Evolutionary conservation across 352 stramenopile genomes (phyloP).

Genomic region (Phytophthora quininea): DNA sequence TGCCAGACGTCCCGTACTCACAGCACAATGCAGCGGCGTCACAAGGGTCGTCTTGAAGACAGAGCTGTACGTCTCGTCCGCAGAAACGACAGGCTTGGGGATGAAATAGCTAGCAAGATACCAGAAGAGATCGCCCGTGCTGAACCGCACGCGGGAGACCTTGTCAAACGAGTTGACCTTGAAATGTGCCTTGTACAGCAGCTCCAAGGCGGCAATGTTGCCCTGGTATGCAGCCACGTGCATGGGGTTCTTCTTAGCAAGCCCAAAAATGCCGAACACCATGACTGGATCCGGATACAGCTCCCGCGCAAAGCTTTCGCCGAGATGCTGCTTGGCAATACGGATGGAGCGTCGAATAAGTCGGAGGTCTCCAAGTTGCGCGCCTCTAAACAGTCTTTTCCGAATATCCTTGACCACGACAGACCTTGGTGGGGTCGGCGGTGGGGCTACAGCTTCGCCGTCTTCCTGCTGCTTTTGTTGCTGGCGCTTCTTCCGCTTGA

Average conservation of each 20-base stretch:
- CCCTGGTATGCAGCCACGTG: conserved; percentile 83
- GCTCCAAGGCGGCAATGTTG: conserved; percentile 74
- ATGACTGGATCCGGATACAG: conserved; percentile 76
- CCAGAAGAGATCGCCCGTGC: conserved; percentile 83
- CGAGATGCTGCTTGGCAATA: conserved; percentile 59
- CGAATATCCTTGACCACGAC: conserved; percentile 57
- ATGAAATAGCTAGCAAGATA: conserved; percentile 80
- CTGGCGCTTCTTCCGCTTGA: conserved; percentile 50
- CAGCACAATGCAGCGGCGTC: conserved; percentile 78
- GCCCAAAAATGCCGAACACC: conserved; percentile 71
- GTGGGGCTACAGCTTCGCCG: not conserved
- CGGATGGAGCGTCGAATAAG: conserved; percentile 62
- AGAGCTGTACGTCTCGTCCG: conserved; percentile 66
- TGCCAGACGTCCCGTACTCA: conserved; percentile 74
- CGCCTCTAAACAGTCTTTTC: conserved; percentile 78
- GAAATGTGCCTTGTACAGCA: conserved; percentile 63
- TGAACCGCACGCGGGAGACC: conserved; percentile 78
- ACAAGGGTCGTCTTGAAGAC: conserved; percentile 79
- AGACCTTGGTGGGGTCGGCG: conserved; percentile 26
- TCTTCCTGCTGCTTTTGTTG: conserved; percentile 32
- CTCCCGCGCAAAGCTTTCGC: conserved; percentile 57
- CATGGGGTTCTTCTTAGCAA: conserved; percentile 85
- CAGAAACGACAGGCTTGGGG: conserved; percentile 64
- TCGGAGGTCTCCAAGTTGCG: conserved; percentile 67
- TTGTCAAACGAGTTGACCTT: conserved; percentile 82